Base-by-base conservation (phyloP, 495 filamentous ascomycete genomes). In the Talaromyces stipitatus region DNA sequence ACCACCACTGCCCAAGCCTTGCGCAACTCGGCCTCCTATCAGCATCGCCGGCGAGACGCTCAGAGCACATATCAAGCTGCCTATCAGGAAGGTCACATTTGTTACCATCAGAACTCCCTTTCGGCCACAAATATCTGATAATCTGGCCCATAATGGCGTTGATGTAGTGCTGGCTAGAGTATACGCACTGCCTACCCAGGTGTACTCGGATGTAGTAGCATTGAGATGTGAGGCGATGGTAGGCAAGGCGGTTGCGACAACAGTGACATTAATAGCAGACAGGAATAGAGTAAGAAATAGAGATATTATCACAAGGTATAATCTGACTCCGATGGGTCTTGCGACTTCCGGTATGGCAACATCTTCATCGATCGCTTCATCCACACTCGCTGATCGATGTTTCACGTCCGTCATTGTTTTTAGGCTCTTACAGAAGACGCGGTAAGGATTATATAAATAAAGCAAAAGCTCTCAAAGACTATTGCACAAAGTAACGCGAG, bases 121-220 rank as follows among this genome's bases (percentile, higher is more conserved):
- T 23, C 87, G 82, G 1, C 88, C 88, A 74, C 80, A 90, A 45
- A 90, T 90, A 64, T 90, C 88, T 22, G 77, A 79, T 41, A 88
- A 67, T 62, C 84, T 85, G 22, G 82, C 86, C 85, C 86, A 88
- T 55, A 78, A 69, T 0, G 85, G 85, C 12, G 78, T 81, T 2
- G 76, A 72, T 1, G 83, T 78, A 4, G 81, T 69, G 62, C 72
- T 78, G 18, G 80, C 80, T 1, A 89, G 78, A 22, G 81, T 70
- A 63, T 81, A 85, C 11, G 78, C 74, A 33, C 72, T 76, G 2
- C 80, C 82, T 58, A 87, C 82, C 84, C 84, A 87, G n/a, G 78
- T 82, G 61, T 86, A 87, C 14, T 77, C 78, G 11, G 78, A 68
- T 27, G 70, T 73, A 51, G 76, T 72, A 12, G 74, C 56, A 65